phyloP scores from a whole-genome alignment of 768 basidiomycete genomes.

The Psilocybe cubensis region DNA sequence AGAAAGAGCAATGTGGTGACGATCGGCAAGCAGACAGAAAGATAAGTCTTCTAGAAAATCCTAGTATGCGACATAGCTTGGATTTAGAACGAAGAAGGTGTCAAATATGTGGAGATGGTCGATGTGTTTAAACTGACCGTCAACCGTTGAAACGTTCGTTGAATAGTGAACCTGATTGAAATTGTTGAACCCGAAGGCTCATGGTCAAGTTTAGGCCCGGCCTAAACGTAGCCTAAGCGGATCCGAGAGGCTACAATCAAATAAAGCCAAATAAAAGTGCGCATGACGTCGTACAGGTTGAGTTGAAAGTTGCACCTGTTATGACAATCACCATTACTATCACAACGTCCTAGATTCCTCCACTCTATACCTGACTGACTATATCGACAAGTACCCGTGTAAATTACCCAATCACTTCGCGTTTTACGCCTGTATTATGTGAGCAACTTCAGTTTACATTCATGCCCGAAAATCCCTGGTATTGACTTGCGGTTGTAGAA shows the following conservation, averaged over 20 bases:
- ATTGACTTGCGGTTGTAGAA: conserved; percentile 1
- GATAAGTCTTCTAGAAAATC: conserved; percentile 1
- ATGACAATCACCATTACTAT: not conserved
- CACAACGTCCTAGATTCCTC: not conserved
- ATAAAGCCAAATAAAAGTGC: not conserved
- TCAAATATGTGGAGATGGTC: not conserved
- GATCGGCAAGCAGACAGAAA: not conserved
- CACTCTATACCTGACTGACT: not conserved
- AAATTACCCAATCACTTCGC: not conserved
- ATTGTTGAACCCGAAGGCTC: no score
- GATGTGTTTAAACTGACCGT: no score
- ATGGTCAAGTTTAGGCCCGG: not conserved
- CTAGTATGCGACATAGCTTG: conserved; percentile 6
- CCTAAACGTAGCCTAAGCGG: conserved; percentile 1
- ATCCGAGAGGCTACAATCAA: conserved; percentile 8
- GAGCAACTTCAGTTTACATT: not conserved
- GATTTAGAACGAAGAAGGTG: conserved; percentile 20
- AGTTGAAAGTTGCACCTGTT: not conserved
- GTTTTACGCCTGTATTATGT: no score
- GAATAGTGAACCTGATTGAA: no score
- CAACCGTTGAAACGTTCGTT: no score
- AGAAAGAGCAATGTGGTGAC: conserved; percentile 1
- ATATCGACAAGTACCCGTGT: not conserved
- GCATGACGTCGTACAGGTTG: conserved; percentile 1
- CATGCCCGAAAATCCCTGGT: not conserved